Base-by-base conservation (phyloP, 768 basidiomycete genomes). In the Termitomyces sp. region DNA sequence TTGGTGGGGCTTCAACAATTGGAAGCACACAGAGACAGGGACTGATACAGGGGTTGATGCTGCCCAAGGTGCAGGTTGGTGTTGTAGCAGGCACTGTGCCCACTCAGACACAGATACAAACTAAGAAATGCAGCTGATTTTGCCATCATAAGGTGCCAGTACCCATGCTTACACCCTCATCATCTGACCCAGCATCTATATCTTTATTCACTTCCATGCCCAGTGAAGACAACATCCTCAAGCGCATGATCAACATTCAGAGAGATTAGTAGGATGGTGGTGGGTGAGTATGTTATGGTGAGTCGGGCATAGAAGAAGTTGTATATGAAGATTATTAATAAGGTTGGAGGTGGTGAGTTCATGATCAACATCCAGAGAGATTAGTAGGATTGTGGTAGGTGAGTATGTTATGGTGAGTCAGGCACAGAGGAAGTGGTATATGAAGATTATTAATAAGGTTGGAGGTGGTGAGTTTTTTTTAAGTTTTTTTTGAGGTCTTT, bases 361-460 rank as follows among this genome's bases (percentile, higher is more conserved):
- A 88, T 99, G 33, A 96, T 98, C 79, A 98, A 98, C 71, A 87
- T 99, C 66, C 91, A 91, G 80, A 90, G 86, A 88, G 62, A 89
- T 98, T 35, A 90, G 97, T 68, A 74, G 89, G 63, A 93, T 98
- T 65, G 86, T 97, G 48, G 95, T 96, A 12, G 89, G 92, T n/a
- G 95, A 96, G 70, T 99, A 92, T 66, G 96, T 98, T 3, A 98
- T 96, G 0, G 89, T 92, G 6, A 88, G 84, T 65, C 94, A 97
- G 77, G 96, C 96, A 63, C 96, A 98, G 79, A 81, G 96, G 69
- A 99, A 99, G 77, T 98, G n/a, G n/a, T n/a, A n/a, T n/a, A n/a
- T n/a, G n/a, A n/a, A n/a, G n/a, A n/a, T n/a, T n/a, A n/a, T n/a
- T n/a, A n/a, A n/a, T n/a, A n/a, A n/a, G 83, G 66, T 82, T 98